Evolutionary conservation across 164 flowering plant genomes (phyloP).

Genomic region (Aristolochia contorta): DNA sequence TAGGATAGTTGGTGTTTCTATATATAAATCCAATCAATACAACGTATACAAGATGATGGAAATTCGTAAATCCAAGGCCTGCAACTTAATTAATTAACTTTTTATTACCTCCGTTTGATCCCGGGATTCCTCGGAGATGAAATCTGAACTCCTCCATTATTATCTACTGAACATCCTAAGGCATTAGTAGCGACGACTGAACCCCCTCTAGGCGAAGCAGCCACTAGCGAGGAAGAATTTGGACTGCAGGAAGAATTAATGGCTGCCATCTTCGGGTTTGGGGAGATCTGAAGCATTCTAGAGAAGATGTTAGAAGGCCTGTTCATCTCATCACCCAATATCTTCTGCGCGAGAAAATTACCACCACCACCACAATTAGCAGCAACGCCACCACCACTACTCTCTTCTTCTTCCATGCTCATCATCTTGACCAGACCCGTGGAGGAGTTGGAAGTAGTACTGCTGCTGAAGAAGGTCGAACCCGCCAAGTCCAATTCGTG

Average conservation of each 20-base stretch:
- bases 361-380: not conserved
- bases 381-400: too few species aligned
- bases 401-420: not conserved
- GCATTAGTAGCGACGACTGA: constrained; percentile 16
- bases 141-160: constrained; percentile 48
- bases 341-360: constrained; percentile 6
- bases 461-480: constrained; percentile 17
- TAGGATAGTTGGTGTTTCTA: too few species aligned
- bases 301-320: constrained; percentile 11
- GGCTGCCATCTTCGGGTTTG: constrained; percentile 19
- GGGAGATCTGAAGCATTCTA: constrained; percentile 76
- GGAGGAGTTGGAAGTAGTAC: constrained; percentile 6
- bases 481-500: constrained; percentile 25
- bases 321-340: constrained; percentile 4
- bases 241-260: constrained; percentile 20
- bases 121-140: constrained; percentile 73
- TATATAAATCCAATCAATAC: too few species aligned
- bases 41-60: too few species aligned
- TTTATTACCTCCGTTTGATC: constrained; percentile 77
- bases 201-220: constrained; percentile 19
- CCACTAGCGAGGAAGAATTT: constrained; percentile 17
- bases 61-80: too few species aligned
- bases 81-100: too few species aligned
- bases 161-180: constrained; percentile 25
- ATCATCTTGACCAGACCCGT: constrained; percentile 9